Evolutionary conservation across 176 grass and related monocot species (phyloP), one percentile per base, ranked within the genome.

Genomic region (Lolium multiflorum): DNA sequence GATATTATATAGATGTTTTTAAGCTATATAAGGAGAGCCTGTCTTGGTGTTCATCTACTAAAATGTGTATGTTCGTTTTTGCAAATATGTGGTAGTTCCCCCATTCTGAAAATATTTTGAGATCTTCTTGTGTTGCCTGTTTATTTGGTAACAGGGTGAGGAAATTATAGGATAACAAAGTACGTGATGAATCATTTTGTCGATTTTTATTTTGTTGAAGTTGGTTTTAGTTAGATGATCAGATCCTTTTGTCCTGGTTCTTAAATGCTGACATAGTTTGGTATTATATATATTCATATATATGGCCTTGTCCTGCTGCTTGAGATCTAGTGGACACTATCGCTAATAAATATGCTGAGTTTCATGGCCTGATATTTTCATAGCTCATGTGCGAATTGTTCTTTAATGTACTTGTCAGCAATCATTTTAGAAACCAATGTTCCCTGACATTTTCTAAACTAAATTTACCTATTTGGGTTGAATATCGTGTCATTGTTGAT

Each of bases 251-350:
- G 54, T 44, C 56, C 9, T 83, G 55, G 60, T 76, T 81, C 71
- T 80, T 65, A 39, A 51, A 67, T 58, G 54, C 18, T 69, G 18
- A 1, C 5, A 2, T 68, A 11, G 58, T 44, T 61, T 31, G 72
- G 46, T 47, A 16, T 55, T 80, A 74, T 67, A 8, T 85, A 81
- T 85, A 11, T 15, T 55, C 79, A 74, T 67, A 8, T 85, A 81
- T 89, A 11, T 66, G 70, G 54, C 64, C 21, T 6, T 20, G 44
- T 82, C 21, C 26, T 78, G n/a, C n/a, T 65, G 44, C 72, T 78
- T 62, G 55, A 55, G 71, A 64, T 78, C 37, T 7, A 5, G 77
- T 50, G 37, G 62, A 82, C 64, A 65, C 7, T 18, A 78, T 82
- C n/a, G 24, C 11, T 71, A 82, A 49, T 56, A 20, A 54, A 76